Evolutionary conservation across 345 rosid genomes (phyloP), one percentile per base, ranked within the genome.

Genomic region (Orychophragmus violaceus): DNA sequence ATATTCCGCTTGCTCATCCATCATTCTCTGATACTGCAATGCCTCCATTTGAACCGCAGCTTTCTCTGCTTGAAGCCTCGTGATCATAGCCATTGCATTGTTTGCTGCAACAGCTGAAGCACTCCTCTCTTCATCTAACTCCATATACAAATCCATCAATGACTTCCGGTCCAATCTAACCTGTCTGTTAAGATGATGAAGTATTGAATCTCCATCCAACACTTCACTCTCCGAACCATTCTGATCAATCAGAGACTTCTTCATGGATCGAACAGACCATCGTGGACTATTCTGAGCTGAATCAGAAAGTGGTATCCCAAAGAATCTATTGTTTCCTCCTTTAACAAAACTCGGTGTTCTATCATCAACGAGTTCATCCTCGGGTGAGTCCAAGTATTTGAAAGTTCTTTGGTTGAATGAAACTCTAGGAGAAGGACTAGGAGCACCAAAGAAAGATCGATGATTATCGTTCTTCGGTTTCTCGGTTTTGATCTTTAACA

Each of bases 11-110:
- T 91, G 91, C 72, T 95, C 97, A 66, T 95, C 97, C 96, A 95
- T 87, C 97, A 95, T 87, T 74, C 99, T 89, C 78, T 89, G 96
- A 63, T 95, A 95, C 79, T 95, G 99, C 61, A 91, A 76, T 6
- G 99, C 97, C 69, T 95, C 95, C 99, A 95, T 95, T 52, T 91
- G 99, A 56, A 91, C 89, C 4, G 95, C 95, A 2, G 95, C 90
- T 77, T 91, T 91, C 74, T 94, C 96, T 1, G 86, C 88, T 70
- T 90, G 97, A 71, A 94, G 79, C 77, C 96, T 60, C 0, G 93
- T 91, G 75, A 91, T 91, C 97, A 94, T 94, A 32, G 95, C 96
- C 93, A 91, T 90, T 1, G 97, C 99, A 11, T 91, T 89, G 75
- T 88, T 88, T 3, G 96, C 99, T 32, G 91, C 99, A 13, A 91